Evolutionary conservation across 2,329 filamentous ascomycete genomes (phyloP), one percentile per base, ranked within the genome.

Genomic region (Venturia nashicola): DNA sequence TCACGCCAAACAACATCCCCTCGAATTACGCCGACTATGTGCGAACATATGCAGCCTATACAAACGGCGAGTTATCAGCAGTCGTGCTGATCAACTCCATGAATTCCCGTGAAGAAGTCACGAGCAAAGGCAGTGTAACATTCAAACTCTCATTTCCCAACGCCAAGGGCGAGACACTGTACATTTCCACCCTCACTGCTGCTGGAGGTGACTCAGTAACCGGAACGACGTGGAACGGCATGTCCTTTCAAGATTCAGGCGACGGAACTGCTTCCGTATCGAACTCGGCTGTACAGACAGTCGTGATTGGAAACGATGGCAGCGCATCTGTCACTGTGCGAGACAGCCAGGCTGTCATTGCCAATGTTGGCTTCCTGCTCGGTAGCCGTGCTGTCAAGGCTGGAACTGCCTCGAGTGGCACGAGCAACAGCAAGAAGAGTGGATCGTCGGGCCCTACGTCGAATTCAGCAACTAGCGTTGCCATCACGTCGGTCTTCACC

Each of bases 61-160:
- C 78, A 61, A 70, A 73, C n/a, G 72, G 73, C 27, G 68, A 70
- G 27, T 72, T 81, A 14, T 69, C 75, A 36, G 72, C 78, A 20
- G 66, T 81, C 42, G 72, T 79, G 46, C 69, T 81, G 40, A 75
- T 82, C 72, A 82, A 82, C 70, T 72, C 72, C 27, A 77, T 74
- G 67, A 70, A 72, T 65, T 76, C 73, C 66, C 79, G 80, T 67
- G 68, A 71, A 1, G 76, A 77, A 2, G 67, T 69, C 16, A 62
- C 71, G 2, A 67, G 73, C 67, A 79, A 78, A 68, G 67, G 65
- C 46, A 74, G 69, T 68, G 71, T 78, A 54, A 76, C 74, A 5
- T 75, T 81, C 64, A 69, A 72, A 20, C 66, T 82, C 57, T 72
- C 76, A 63, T 71, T 81, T 9, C 72, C 76, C 7, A 68, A 68